Conservation (phyloP, 176 grass and related monocot genomes). For the Oryza brachyantha region DNA sequence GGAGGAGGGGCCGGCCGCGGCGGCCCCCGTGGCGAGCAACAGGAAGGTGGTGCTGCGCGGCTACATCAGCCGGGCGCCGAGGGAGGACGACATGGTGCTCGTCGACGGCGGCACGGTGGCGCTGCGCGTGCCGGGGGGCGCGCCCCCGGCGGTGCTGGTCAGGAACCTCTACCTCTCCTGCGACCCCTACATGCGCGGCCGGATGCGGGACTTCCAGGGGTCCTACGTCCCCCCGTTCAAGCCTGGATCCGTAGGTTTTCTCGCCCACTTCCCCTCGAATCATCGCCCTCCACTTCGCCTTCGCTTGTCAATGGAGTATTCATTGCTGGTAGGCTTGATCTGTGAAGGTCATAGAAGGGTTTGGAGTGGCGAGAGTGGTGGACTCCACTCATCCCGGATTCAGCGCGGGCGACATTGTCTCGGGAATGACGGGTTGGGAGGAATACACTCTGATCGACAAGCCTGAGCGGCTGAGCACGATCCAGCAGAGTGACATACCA, state of each 20-base stretch:
- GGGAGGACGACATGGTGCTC: slow-evolving; percentile 77
- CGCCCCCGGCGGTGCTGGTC: slow-evolving; percentile 44
- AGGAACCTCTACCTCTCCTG: slow-evolving; percentile 92
- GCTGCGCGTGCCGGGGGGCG: slow-evolving; percentile 47
- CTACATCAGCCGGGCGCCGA: slow-evolving; percentile 61
- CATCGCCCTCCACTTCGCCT: background rate
- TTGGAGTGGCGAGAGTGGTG: slow-evolving; percentile 62
- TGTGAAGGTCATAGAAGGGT: slow-evolving; percentile 60
- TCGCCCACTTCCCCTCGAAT: background rate
- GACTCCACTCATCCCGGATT: slow-evolving; percentile 66
- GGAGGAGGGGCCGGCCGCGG: too few species aligned
- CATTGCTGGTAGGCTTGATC: background rate
- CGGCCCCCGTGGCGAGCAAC: too few species aligned
- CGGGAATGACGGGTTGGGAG: slow-evolving; percentile 83
- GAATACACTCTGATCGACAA: slow-evolving; percentile 67
- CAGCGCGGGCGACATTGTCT: slow-evolving; percentile 52
- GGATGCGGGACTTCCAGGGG: slow-evolving; percentile 56
- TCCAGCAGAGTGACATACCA: slow-evolving; percentile 47
- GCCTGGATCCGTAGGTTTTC: slow-evolving; percentile 55
- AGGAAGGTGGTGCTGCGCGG: slow-evolving; percentile 64
- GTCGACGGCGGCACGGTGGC: slow-evolving; percentile 38
- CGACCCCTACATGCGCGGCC: slow-evolving; percentile 79
- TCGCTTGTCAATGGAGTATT: background rate
- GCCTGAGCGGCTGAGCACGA: slow-evolving; percentile 59
- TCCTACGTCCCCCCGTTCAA: slow-evolving; percentile 83